Evolutionary conservation across 805 yeast genomes (phyloP), one percentile per base, ranked within the genome.

Genomic region (Diddensiella santjacobensis): DNA sequence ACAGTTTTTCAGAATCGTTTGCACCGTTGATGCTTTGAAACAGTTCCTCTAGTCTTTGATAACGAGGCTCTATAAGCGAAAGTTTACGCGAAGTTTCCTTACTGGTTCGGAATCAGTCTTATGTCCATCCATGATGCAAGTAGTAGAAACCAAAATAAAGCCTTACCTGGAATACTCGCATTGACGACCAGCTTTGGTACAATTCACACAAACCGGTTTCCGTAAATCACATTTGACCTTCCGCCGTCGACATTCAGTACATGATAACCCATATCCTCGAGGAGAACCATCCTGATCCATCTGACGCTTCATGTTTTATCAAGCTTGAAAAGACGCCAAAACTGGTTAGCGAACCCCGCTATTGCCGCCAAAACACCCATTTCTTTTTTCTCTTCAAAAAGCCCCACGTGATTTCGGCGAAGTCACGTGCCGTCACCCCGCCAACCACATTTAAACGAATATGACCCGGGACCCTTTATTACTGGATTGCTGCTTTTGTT

Each of bases 191-290:
- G 35, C 35, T 23, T 42, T 42, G 20, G 45, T 11, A 22, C 45
- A 42, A 19, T 42, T 42, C 22, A n/a, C 11, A 33, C 45, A 42
- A 22, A n/a, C 13, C 2, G 45, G 45, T 18, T 42, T 42, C 13
- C 13, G 15, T 11, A 42, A 6, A 31, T 42, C 45, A n/a, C 45
- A 42, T 20, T 42, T 42, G 17, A 50, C 42, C 40, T 47, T 50
- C 19, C 42, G 41, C n/a, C 44, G 44, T 4, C 53, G 51, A 18
- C 53, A 50, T 30, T 43, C 53, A 19, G 26, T 31, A 20, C 45
- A 42, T 3, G 45, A 15, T n/a, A 30, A 18, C 17, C 45, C 45
- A 22, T 42, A 42, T 13, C 38, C 38, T 17, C 38, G 8, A 13
- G 31, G 8, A 26, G 31, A 26, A 26, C 31, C 13, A 26, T 26